Evolutionary conservation across 441 rosid species (phyloP).

Genomic region (Pelargonium citronellum): DNA sequence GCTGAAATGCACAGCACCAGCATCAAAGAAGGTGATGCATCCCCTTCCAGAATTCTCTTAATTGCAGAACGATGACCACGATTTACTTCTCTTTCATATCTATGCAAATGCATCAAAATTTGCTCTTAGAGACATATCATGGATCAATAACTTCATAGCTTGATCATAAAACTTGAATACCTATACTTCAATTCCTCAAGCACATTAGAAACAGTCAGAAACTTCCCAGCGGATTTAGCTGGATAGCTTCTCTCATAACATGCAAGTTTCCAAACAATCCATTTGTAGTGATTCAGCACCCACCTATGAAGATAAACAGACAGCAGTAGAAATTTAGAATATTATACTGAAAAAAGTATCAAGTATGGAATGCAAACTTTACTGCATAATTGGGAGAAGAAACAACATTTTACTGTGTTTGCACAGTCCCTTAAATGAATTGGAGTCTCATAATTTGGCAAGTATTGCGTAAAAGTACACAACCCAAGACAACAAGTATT

Average conservation of each 20-base stretch:
- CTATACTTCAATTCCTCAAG: constrained; percentile 82
- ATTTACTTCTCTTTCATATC: constrained; percentile 91
- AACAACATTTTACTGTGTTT: background rate
- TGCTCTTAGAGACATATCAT: no score
- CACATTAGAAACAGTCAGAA: constrained; percentile 63
- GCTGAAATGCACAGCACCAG: constrained; percentile 75
- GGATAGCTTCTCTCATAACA: constrained; percentile 57
- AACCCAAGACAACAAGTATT: background rate
- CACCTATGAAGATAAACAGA: constrained; percentile 48
- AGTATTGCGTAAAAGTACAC: background rate
- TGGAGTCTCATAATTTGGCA: background rate
- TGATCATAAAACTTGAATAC: constrained; percentile 27
- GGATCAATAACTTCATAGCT: background rate
- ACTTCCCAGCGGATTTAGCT: constrained; percentile 39
- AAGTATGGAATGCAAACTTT: no score
- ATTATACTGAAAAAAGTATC: background rate
- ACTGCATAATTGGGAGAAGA: background rate
- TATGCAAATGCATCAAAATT: constrained; percentile 29
- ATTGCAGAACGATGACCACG: constrained; percentile 87
- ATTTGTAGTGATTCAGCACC: constrained; percentile 82
- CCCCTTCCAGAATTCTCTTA: constrained; percentile 86
- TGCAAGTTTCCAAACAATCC: constrained; percentile 95
- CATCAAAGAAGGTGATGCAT: constrained; percentile 63
- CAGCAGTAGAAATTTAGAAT: constrained; percentile 2
- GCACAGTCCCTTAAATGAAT: constrained; percentile 5